Evolutionary conservation across 352 stramenopile species (phyloP).

Genomic region (Phytophthora rubi): DNA sequence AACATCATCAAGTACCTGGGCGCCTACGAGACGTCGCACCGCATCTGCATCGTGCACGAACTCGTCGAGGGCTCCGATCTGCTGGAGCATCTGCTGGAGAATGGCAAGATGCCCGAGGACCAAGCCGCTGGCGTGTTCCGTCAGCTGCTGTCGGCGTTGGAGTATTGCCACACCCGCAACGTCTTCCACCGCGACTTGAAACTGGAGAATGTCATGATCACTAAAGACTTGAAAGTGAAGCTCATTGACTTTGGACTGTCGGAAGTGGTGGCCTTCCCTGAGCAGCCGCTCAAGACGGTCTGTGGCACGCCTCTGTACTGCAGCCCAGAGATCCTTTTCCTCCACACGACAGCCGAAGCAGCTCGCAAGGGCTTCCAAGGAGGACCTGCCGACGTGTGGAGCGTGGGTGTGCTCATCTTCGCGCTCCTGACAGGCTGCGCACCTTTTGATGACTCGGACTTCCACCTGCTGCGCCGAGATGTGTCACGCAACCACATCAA

Average conservation of each 20-base stretch:
- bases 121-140: slow-evolving; percentile 59
- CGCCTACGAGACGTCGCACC: slow-evolving; percentile 81
- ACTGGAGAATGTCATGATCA: slow-evolving; percentile 96
- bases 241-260: slow-evolving; percentile 97
- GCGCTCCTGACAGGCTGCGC: slow-evolving; percentile 82
- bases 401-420: slow-evolving; percentile 81
- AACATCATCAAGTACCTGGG: slow-evolving; percentile 84
- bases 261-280: slow-evolving; percentile 76
- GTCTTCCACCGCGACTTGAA: slow-evolving; percentile 96
- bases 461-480: slow-evolving; percentile 64
- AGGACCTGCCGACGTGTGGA: slow-evolving; percentile 80
- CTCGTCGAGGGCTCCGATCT: slow-evolving; percentile 77
- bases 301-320: slow-evolving; percentile 87
- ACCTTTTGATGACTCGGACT: slow-evolving; percentile 82
- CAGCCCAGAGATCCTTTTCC: slow-evolving; percentile 78
- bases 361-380: slow-evolving; percentile 56
- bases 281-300: slow-evolving; percentile 72
- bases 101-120: slow-evolving; percentile 78
- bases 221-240: slow-evolving; percentile 92
- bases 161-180: slow-evolving; percentile 90
- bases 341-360: slow-evolving; percentile 40
- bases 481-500: slow-evolving; percentile 73
- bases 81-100: slow-evolving; percentile 71
- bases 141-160: slow-evolving; percentile 93
- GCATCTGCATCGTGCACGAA: slow-evolving; percentile 82